Evolutionary conservation across 352 stramenopile species (phyloP).

Genomic region (Globisporangium acanthophoron): DNA sequence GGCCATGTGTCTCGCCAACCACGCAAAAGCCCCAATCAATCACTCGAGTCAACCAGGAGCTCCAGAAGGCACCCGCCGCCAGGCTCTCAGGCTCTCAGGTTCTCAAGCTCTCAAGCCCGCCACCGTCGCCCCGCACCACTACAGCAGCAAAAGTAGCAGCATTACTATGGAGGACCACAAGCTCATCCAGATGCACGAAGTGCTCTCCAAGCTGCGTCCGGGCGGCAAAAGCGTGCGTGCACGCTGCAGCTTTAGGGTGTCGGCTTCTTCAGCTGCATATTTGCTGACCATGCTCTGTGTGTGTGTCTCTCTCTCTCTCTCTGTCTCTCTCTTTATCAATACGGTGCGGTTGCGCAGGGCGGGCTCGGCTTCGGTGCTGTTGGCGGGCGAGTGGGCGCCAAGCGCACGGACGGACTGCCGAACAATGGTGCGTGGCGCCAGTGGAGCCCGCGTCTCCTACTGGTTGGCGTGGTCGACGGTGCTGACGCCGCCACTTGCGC

Average conservation of each 20-base stretch:
- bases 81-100: neutral
- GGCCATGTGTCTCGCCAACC: neutral
- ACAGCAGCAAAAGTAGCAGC: neutral
- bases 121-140: neutral
- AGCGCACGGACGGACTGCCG: constrained; percentile 67
- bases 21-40: neutral
- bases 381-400: constrained; percentile 42
- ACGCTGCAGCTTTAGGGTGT: too few relatives aligned
- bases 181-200: constrained; percentile 80
- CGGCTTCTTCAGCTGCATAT: neutral
- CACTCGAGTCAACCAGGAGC: neutral
- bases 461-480: neutral
- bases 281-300: neutral
- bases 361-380: constrained; percentile 62
- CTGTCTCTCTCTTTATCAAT: neutral
- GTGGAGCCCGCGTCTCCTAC: neutral
- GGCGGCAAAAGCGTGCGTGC: constrained; percentile 66
- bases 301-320: constrained; percentile 5
- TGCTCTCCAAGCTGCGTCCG: constrained; percentile 79
- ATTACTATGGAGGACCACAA: constrained; percentile 76
- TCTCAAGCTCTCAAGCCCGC: neutral
- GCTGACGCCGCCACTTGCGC: neutral
- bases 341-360: constrained; percentile 24
- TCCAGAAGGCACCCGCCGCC: neutral
- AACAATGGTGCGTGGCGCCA: constrained; percentile 41